Evolutionary conservation across 164 flowering plant genomes (phyloP).

Genomic region (Protea cynaroides): DNA sequence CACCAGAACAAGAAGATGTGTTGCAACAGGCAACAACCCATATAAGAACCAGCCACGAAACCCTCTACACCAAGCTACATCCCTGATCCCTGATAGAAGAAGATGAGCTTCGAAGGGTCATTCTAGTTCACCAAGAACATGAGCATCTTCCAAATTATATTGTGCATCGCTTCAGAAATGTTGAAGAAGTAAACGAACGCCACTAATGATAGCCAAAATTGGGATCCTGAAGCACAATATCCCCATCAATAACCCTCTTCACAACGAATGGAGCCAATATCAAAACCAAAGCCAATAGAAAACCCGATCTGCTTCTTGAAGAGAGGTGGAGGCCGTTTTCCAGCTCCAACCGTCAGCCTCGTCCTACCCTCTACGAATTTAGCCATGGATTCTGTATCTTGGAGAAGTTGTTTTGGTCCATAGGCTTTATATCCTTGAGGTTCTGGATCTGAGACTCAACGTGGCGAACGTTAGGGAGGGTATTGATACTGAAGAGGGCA

Average conservation of each 20-base stretch:
- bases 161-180: conserved; percentile 89
- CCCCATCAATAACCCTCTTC: conserved; percentile 51
- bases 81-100: conserved; percentile 88
- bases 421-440: conserved; percentile 41
- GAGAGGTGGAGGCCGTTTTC: conserved; percentile 57
- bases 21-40: conserved; percentile 57
- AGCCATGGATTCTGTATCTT: conserved; percentile 74
- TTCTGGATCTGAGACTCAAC: conserved; percentile 30
- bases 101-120: conserved; percentile 62
- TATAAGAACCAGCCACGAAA: conserved; percentile 62
- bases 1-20: conserved; percentile 55
- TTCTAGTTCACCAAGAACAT: conserved; percentile 66
- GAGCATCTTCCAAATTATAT: conserved; percentile 87
- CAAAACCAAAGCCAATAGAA: conserved; percentile 20
- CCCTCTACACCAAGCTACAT: conserved; percentile 89
- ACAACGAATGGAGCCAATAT: conserved; percentile 43
- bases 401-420: conserved; percentile 65
- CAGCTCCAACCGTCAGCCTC: conserved; percentile 49
- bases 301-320: conserved; percentile 47
- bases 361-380: conserved; percentile 58
- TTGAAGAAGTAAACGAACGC: conserved; percentile 88
- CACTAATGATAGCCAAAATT: conserved; percentile 54
- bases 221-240: conserved; percentile 59
- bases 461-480: conserved; percentile 75
- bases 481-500: conserved; percentile 56